Percentiles rank a stretch among this genome's conserved stretches.
These are phyloP conservation scores for Zygosaccharomyces pseudorouxii DNA, from an alignment of 805 yeast genomes.

Conservation along the genomic window DNA sequence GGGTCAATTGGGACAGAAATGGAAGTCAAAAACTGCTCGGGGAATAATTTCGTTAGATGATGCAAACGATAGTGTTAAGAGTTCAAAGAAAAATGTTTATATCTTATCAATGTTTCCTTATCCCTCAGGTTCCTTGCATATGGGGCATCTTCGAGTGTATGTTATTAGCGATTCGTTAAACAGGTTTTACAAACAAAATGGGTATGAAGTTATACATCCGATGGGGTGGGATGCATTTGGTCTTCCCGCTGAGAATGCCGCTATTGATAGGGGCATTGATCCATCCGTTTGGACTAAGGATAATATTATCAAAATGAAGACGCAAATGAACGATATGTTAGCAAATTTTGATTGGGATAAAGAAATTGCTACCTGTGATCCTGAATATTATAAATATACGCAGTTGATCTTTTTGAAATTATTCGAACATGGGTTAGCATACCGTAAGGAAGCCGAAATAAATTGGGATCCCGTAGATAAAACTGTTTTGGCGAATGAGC, in stretches of 20 bases:
- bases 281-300: conserved; percentile 80
- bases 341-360: conserved; percentile 93
- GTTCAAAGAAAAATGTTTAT: conserved; percentile 36
- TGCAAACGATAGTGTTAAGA: conserved; percentile 3
- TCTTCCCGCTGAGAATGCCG: conserved; percentile 97
- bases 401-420: conserved; percentile 77
- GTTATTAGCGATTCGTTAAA: conserved; percentile 83
- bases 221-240: conserved; percentile 99
- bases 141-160: conserved; percentile 92
- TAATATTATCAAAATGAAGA: conserved; percentile 82
- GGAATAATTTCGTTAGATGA: conserved; percentile 10
- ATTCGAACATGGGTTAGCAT: conserved; percentile 74
- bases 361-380: conserved; percentile 79
- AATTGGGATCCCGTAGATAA: conserved; percentile 98
- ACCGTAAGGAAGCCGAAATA: conserved; percentile 79
- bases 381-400: conserved; percentile 89
- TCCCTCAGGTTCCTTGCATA: conserved; percentile 88
- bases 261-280: conserved; percentile 73
- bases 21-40: conserved; percentile 25
- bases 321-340: conserved; percentile 70
- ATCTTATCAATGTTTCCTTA: conserved; percentile 90
- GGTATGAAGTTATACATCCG: conserved; percentile 80
- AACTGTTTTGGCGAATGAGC: conserved; percentile 94
- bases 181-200: conserved; percentile 70
- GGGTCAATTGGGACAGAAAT: conserved; percentile 24